Evolutionary conservation across 164 flowering plant species (phyloP).

Genomic region (Euptelea pleiosperma): DNA sequence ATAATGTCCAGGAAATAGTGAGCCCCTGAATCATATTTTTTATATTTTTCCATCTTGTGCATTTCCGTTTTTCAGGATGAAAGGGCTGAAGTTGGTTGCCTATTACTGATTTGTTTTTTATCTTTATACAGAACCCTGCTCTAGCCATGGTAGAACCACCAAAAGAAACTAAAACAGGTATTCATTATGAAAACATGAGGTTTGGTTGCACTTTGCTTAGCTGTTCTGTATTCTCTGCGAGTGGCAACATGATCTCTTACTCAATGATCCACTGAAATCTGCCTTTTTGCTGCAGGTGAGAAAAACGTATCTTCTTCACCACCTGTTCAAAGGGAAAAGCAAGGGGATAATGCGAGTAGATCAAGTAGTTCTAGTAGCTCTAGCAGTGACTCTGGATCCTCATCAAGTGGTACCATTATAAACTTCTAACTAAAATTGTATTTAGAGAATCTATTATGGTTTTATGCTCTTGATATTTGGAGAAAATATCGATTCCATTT

Average conservation of each 20-base stretch:
- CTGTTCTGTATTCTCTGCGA: neutral
- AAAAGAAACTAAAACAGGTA: conserved; percentile 44
- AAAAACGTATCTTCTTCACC: conserved; percentile 38
- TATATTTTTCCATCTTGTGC: neutral
- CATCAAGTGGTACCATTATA: conserved; percentile 69
- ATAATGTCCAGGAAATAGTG: conserved; percentile 24
- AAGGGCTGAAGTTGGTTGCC: neutral
- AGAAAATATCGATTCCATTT: neutral
- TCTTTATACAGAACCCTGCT: conserved; percentile 28
- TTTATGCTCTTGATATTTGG: neutral
- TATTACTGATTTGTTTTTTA: neutral
- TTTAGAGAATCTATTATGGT: neutral
- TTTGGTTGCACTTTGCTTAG: neutral
- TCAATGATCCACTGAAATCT: neutral
- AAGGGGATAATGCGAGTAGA: conserved; percentile 46
- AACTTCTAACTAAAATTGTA: neutral
- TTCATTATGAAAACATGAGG: neutral
- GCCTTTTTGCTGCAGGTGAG: conserved; percentile 39
- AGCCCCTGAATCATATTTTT: conserved; percentile 13
- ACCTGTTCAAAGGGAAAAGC: conserved; percentile 46
- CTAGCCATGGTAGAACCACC: conserved; percentile 23
- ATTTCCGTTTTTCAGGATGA: neutral
- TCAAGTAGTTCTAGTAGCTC: conserved; percentile 86
- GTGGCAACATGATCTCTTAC: neutral
- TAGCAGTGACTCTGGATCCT: conserved; percentile 80